These are phyloP conservation scores for Colletotrichum chrysophilum DNA, from an alignment of 2,329 filamentous ascomycete species.

Conservation along the genomic window DNA sequence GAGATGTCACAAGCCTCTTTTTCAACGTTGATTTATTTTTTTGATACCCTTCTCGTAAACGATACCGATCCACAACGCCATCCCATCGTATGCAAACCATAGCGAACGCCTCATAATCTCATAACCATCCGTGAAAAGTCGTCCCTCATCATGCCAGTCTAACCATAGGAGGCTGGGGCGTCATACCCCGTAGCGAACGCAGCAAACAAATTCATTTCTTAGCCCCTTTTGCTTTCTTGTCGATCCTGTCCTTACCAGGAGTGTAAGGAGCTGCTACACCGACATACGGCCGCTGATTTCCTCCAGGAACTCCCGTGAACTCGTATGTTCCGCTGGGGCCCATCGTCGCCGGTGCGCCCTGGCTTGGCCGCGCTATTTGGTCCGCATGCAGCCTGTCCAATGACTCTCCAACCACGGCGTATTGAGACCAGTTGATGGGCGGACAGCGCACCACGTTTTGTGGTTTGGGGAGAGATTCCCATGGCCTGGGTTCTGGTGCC, in stretches of 20 bases:
- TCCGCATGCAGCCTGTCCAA: conserved; percentile 86
- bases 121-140: neutral
- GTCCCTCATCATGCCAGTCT: neutral
- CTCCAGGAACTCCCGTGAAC: conserved; percentile 45
- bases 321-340: conserved; percentile 53
- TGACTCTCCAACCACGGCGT: conserved; percentile 85
- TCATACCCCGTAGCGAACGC: neutral
- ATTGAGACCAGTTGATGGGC: conserved; percentile 93
- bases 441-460: conserved; percentile 88
- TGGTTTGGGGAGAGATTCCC: conserved; percentile 73
- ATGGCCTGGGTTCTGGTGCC: conserved; percentile 36
- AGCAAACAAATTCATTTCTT: conserved; percentile 29
- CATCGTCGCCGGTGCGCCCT: conserved; percentile 54
- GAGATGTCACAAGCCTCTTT: neutral
- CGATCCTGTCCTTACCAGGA: conserved; percentile 56
- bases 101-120: conserved; percentile 8
- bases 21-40: neutral
- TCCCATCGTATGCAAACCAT: neutral
- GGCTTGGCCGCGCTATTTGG: conserved; percentile 70
- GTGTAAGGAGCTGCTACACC: conserved; percentile 64
- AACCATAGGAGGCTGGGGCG: neutral
- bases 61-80: neutral
- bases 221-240: conserved; percentile 37
- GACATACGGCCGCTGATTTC: conserved; percentile 48
- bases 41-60: neutral